Evolutionary conservation across 495 filamentous ascomycete species (phyloP).

Genomic region (Xylaria grammica): DNA sequence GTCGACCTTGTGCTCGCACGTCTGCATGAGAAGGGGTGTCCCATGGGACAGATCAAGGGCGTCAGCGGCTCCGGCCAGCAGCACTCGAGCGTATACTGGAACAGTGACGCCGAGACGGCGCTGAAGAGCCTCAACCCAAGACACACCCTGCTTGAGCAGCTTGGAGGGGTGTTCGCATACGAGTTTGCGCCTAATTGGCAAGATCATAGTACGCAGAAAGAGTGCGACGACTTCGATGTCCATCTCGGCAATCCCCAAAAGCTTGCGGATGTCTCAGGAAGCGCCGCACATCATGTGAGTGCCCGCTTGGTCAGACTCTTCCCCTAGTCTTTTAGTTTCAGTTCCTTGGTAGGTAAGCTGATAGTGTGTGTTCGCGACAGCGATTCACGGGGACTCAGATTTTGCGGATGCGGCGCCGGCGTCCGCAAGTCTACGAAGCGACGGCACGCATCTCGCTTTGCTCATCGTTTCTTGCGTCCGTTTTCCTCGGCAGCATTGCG

Average conservation of each 20-base stretch:
- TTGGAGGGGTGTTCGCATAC: conserved; percentile 78
- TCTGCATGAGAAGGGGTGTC: conserved; percentile 72
- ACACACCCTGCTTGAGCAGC: conserved; percentile 69
- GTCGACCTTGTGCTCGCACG: conserved; percentile 80
- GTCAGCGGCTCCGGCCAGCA: conserved; percentile 94
- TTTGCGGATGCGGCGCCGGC: conserved; percentile 77
- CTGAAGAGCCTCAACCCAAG: conserved; percentile 64
- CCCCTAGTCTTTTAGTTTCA: no score
- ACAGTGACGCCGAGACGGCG: conserved; percentile 66
- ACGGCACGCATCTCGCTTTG: conserved; percentile 90
- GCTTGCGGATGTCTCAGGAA: conserved; percentile 82
- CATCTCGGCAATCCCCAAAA: conserved; percentile 66
- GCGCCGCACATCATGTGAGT: conserved; percentile 90
- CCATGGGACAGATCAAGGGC: conserved; percentile 77
- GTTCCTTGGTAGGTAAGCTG: background rate
- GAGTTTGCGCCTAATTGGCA: conserved; percentile 96
- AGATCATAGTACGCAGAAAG: conserved; percentile 87
- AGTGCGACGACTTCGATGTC: conserved; percentile 87
- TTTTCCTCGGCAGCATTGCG: conserved; percentile 85
- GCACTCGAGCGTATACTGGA: conserved; percentile 96
- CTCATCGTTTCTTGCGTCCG: conserved; percentile 90
- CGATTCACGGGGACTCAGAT: conserved; percentile 99
- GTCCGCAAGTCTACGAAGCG: conserved; percentile 77
- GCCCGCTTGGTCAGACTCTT: background rate
- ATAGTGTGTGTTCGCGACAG: conserved; percentile 47